Evolutionary conservation across 306 rosid species (phyloP), one percentile per base, ranked within the genome.

Genomic region (Dicorynia guianensis): DNA sequence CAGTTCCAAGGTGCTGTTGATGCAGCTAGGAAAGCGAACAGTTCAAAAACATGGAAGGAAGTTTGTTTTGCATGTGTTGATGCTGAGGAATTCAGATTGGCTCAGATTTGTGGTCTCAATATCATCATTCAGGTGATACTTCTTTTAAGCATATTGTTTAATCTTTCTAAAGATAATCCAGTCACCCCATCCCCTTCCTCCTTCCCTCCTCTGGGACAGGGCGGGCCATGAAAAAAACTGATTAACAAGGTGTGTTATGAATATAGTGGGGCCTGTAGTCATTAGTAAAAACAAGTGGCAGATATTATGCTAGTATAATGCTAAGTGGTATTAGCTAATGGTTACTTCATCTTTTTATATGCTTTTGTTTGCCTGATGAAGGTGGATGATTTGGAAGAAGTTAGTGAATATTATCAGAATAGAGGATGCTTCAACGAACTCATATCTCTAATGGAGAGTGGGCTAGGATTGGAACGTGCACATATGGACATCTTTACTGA

Each of bases 301-400:
- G 60, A 50, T 50, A 17, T 71, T 7, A 14, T 68, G n/a, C 36
- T 67, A 57, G 42, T 53, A 19, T 13, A 54, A 10, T 69, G 6
- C 19, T 33, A 9, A 52, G 15, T 54, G 30, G 5, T 19, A 20
- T 48, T 12, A 25, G n/a, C 48, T 76, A 38, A 67, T 55, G 49
- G 68, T 84, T 76, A 47, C 80, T 77, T 69, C 72, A 62, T 65
- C 82, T 83, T 13, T 35, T 43, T 55, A 18, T 52, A 19, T 50
- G 58, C 62, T 43, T 58, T 69, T 30, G 20, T 57, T 75, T 79
- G 58, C 18, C 63, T 53, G 56, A 14, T 79, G 59, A 76, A 74
- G 98, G 98, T 93, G 82, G 97, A 91, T 86, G 98, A 93, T 79
- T 87, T 93, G 88, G 98, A 93, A 69, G 98, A 93, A 84, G 98